Evolutionary conservation across 768 basidiomycete genomes (phyloP).

Genomic region (Tephrocybe sp.): DNA sequence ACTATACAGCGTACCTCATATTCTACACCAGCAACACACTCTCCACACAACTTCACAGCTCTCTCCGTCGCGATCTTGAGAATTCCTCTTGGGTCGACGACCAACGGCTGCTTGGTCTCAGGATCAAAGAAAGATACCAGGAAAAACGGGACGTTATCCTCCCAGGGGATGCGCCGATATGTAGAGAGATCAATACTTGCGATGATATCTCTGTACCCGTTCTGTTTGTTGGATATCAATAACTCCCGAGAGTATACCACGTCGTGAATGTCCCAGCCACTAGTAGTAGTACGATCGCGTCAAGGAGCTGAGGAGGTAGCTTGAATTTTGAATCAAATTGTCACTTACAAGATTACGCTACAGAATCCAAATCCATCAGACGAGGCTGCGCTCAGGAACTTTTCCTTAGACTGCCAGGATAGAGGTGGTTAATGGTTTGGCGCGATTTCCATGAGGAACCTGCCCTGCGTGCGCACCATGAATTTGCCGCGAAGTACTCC

Average conservation of each 20-base stretch:
- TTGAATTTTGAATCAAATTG: neutral
- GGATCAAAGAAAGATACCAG: constrained; percentile 90
- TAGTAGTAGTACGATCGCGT: constrained; percentile 31
- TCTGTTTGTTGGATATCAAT: constrained; percentile 84
- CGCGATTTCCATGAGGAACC: neutral
- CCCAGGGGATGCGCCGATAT: constrained; percentile 89
- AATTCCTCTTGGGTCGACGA: constrained; percentile 85
- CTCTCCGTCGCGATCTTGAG: constrained; percentile 56
- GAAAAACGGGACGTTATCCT: constrained; percentile 90
- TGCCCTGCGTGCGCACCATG: constrained; percentile 48
- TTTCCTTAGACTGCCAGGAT: constrained; percentile 78
- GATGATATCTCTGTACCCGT: constrained; percentile 88
- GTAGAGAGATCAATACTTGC: constrained; percentile 86
- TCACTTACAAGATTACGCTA: constrained; percentile 77
- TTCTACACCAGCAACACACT: constrained; percentile 85
- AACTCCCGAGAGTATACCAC: constrained; percentile 81
- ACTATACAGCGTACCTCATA: constrained; percentile 64
- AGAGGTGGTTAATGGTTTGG: constrained; percentile 8
- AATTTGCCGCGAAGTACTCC: constrained; percentile 94
- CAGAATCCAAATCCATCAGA: constrained; percentile 91
- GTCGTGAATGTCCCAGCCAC: constrained; percentile 94
- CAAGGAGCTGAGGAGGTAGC: neutral
- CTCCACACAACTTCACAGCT: constrained; percentile 45
- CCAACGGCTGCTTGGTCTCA: constrained; percentile 70
- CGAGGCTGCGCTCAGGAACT: constrained; percentile 80